phyloP scores from a whole-genome alignment of 148 eudicot genomes.

The Fallopia convolvulus region DNA sequence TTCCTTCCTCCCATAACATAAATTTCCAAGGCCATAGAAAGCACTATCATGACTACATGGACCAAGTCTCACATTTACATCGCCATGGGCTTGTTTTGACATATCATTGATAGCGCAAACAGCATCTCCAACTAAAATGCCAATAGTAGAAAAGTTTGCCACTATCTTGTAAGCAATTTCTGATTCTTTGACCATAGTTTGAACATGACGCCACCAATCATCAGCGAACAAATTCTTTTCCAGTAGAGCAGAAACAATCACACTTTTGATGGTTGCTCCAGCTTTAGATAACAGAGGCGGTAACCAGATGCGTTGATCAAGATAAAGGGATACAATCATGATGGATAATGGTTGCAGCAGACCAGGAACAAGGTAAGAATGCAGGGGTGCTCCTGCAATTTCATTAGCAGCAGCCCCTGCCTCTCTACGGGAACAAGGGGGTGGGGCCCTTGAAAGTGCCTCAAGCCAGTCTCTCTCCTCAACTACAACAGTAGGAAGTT shows the following conservation, averaged over 20 bases:
- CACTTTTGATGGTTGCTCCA: conserved; percentile 35
- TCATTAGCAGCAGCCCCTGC: conserved; percentile 88
- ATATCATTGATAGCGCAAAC: conserved; percentile 19
- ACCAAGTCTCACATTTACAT: conserved; percentile 16
- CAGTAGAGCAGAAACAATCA: conserved; percentile 45
- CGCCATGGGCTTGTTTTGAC: conserved; percentile 25
- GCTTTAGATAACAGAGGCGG: conserved; percentile 56
- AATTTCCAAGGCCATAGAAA: conserved; percentile 34
- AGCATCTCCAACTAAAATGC: conserved; percentile 40
- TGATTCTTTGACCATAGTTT: conserved; percentile 53
- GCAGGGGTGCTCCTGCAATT: conserved; percentile 64
- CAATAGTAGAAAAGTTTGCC: conserved; percentile 33
- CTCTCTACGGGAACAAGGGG: conserved; percentile 89
- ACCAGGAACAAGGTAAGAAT: conserved; percentile 56
- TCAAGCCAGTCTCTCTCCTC: conserved; percentile 96
- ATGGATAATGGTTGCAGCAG: conserved; percentile 55
- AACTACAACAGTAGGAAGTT: conserved; percentile 67
- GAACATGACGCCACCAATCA: conserved; percentile 51
- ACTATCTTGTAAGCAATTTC: conserved; percentile 44
- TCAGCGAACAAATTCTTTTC: conserved; percentile 34
- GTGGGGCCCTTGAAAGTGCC: conserved; percentile 79
- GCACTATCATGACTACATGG: conserved; percentile 25
- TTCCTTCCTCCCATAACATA: conserved; percentile 34
- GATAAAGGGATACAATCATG: conserved; percentile 50
- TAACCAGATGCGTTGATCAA: conserved; percentile 73